Base-by-base conservation (phyloP, 352 stramenopile species). In the Blastocystis hominis region DNA sequence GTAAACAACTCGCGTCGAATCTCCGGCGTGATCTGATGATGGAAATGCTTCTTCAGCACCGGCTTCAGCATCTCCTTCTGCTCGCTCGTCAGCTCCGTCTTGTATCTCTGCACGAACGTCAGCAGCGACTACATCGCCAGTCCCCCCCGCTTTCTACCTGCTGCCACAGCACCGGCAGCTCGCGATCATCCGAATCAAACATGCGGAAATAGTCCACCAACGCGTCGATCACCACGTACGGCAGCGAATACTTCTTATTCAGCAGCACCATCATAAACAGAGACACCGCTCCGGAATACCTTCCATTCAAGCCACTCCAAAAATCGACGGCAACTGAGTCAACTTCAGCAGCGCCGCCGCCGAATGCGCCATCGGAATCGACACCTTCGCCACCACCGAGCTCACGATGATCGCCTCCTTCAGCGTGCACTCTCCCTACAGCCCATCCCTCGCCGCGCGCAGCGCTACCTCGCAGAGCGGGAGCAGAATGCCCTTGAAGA, bases 241-340 rank as follows among this genome's bases (percentile, higher is more conserved):
- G 97, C 47, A 99, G 91, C 72, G 95, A 97, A 92, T 99, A 99
- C 91, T 99, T 99, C 91, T 99, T 99, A 92, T 99, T 97, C 40
- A 99, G 92, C 13, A 99, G 91, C 44, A 98, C 94, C 56, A 93
- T 94, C 88, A 99, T 97, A 89, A 99, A 99, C 86, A 99, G 95
- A 24, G 94, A 98, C 76, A 96, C 96, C 64, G 95, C 95, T 69
- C 95, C 96, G 75, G 93, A 97, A 92, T 99, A 99, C 76, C 95
- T 80, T n/a, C 47, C 36, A 30, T 62, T 34, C 62, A 34, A 13
- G 24, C 40, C 15, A 2, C 44, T 42, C 34, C 17, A 24, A 7
- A 40, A 7, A 10, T 47, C 24, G 15, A 86, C 59, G 76, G 91
- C 93, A 97, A 94, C 80, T 93, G 92, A 54, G 95, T 93, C 55